Evolutionary conservation across 2,329 filamentous ascomycete genomes (phyloP), one percentile per base, ranked within the genome.

Genomic region (Herpotrichia juniperi): DNA sequence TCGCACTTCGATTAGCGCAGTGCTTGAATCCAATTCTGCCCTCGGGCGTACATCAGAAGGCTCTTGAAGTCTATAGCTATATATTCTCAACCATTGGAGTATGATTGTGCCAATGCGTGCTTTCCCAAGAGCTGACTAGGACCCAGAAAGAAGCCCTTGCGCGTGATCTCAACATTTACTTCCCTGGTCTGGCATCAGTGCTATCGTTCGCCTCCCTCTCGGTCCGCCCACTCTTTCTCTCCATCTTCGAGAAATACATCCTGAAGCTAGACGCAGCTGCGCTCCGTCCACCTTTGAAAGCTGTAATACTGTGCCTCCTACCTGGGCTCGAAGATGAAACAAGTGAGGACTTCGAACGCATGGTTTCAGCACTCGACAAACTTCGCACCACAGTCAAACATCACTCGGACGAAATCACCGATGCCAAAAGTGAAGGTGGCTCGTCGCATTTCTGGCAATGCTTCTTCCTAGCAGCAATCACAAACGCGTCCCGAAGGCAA

Each of bases 381-480:
- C 86, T 97, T 70, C 91, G 93, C 66, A 75, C 82, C 52, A 82
- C 84, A 42, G 83, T 92, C 63, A 77, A 86, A 24, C 62, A 74
- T 8, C 75, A 76, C 22, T 81, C 81, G 54, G 76, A 82, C 12
- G 72, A 83, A 78, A 40, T 81, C 42, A 54, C 59, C 11, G 68
- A 74, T 24, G 55, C 54, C 14, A 71, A 63, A 26, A 59, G 40
- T 16, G 61, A 62, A 19, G 56, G 81, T 8, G 86, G 87, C 9
- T 90, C 93, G 59, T 90, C 90, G 58, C 97, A 94, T 73, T 99
- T 97, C 72, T 99, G 94, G 94, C 94, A 99, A 76, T 97, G 92
- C 71, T 89, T 99, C 68, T 97, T 99, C 66, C 79, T 99, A 16
- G 91, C 93, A 9, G 89, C 91, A 16, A 94, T 99, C 54, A 97